Conservation (phyloP, 805 yeast species). For the Candida glaebosa region DNA sequence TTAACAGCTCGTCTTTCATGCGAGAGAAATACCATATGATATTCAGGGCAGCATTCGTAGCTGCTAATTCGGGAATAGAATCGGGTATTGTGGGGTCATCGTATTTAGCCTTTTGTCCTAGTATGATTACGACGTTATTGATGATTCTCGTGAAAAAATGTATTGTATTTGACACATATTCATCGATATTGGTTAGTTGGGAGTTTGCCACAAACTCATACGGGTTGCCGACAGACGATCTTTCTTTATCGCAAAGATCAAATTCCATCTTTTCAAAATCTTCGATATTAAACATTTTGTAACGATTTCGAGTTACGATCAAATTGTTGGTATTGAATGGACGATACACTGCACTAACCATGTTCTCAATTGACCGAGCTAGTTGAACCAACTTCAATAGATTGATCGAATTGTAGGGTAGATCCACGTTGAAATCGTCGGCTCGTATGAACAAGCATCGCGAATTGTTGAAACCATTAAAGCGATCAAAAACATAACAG, state of each 20-base stretch:
- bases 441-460: constrained; percentile 24
- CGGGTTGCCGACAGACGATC: constrained; percentile 2
- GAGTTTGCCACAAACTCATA: constrained; percentile 3
- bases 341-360: constrained; percentile 19
- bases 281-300: constrained; percentile 19
- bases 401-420: constrained; percentile 24
- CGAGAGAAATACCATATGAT: constrained; percentile 22
- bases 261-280: constrained; percentile 26
- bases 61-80: constrained; percentile 19
- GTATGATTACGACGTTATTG: constrained; percentile 23
- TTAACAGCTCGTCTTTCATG: constrained; percentile 15
- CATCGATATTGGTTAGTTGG: constrained; percentile 1
- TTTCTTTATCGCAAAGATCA: constrained; percentile 21
- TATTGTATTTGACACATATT: constrained; percentile 17
- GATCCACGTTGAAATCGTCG: constrained; percentile 31
- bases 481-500: constrained; percentile 29
- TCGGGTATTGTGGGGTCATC: constrained; percentile 19
- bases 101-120: constrained; percentile 24
- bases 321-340: constrained; percentile 19
- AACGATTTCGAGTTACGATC: constrained; percentile 12
- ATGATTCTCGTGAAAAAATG: constrained; percentile 26
- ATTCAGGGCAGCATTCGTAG: constrained; percentile 22
- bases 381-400: constrained; percentile 25
- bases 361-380: constrained; percentile 22
- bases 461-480: constrained; percentile 26